phyloP scores from a whole-genome alignment of 148 eudicot genomes.

The Pouteria glomerata region DNA sequence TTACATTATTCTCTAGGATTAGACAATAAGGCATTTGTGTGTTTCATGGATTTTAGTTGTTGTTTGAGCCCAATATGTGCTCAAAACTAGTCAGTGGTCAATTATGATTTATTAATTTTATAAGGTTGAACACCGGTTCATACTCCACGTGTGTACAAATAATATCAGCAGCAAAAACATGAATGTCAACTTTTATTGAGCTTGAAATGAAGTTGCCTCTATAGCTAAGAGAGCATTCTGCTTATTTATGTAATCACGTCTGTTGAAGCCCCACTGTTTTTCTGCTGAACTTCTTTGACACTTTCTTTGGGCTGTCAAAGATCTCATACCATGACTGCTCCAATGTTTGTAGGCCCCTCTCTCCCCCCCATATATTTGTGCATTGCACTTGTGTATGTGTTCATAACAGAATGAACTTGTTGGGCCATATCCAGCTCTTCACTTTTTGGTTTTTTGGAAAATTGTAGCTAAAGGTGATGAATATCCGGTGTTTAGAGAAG shows the following conservation, averaged over 20 bases:
- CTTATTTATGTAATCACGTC: background rate
- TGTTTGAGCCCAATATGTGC: background rate
- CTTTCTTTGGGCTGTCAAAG: background rate
- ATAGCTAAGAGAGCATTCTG: background rate
- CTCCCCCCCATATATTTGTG: background rate
- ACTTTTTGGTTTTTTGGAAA: conserved; percentile 6
- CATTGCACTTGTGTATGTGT: background rate
- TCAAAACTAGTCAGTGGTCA: background rate
- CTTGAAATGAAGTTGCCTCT: background rate
- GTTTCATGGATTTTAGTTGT: background rate
- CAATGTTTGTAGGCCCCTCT: background rate
- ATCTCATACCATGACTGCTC: no score
- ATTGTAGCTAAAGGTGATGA: conserved; percentile 73
- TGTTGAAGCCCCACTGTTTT: no score
- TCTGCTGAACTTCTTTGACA: no score
- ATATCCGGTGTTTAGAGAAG: conserved; percentile 53
- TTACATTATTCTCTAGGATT: no score
- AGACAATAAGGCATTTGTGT: background rate
- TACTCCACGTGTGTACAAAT: background rate
- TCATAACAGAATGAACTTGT: background rate
- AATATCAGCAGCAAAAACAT: background rate
- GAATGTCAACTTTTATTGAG: background rate
- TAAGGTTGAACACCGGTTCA: background rate
- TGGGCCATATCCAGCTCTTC: conserved; percentile 6
- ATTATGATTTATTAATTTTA: background rate